A percentile compares a stretch with the other conserved stretches of the same genome.
Evolutionary conservation across 1,284 basidiomycete species (phyloP).

Genomic region (Ganoderma leucocontextum): DNA sequence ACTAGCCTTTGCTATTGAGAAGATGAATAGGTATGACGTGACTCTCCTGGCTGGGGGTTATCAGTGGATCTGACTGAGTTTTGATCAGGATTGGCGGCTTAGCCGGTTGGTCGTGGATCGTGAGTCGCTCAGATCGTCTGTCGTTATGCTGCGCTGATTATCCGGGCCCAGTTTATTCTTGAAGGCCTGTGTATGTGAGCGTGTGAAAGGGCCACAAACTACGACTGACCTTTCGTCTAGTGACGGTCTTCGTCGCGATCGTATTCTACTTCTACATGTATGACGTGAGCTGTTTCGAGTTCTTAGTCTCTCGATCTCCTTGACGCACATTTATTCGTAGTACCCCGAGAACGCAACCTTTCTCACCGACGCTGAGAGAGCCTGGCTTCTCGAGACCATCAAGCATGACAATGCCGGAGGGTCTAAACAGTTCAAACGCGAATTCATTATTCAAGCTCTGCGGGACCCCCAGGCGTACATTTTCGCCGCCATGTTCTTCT

Average conservation of each 20-base stretch:
- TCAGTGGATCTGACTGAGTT: background rate
- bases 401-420: constrained; percentile 31
- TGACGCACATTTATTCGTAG: background rate
- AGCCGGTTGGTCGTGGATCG: background rate
- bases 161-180: constrained; percentile 4
- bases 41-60: constrained; percentile 29
- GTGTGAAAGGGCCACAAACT: no score
- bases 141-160: background rate
- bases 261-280: constrained; percentile 17
- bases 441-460: constrained; percentile 36
- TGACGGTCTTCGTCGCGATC: constrained; percentile 7
- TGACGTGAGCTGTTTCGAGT: background rate
- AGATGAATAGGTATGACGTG: constrained; percentile 20
- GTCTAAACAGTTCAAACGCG: constrained; percentile 34
- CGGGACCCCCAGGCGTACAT: constrained; percentile 51
- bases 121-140: background rate
- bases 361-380: constrained; percentile 41
- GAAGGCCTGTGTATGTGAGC: constrained; percentile 9
- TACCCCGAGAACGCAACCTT: constrained; percentile 24
- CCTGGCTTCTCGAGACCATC: constrained; percentile 44
- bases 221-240: background rate
- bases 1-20: constrained; percentile 17
- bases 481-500: constrained; percentile 38
- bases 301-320: background rate
- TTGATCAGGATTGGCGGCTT: constrained; percentile 8